Base-by-base conservation (phyloP, 805 yeast species). In the Candida maltosa region DNA sequence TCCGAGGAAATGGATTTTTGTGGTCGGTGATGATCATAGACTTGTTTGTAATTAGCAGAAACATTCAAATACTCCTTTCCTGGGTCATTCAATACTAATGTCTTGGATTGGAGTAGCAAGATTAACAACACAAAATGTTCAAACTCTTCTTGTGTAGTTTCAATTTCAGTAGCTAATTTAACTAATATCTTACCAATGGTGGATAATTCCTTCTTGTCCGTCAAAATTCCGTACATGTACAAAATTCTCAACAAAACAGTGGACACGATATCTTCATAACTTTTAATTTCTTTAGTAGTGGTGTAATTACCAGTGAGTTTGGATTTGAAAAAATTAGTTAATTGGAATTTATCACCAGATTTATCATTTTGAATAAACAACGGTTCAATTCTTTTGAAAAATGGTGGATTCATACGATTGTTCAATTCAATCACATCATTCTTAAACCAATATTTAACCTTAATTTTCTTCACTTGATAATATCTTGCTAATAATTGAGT, bases 401-500 rank as follows among this genome's bases (percentile, higher is more conserved):
- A 50, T 1, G 84, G 69, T 6, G 85, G 83, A 4, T 70, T 60
- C 30, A 73, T 48, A 46, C 82, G 70, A 45, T 75, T 79, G 14
- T 69, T 70, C 19, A 83, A 52, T 34, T 69, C 70, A 16, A 60
- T 46, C 35, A 28, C 48, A 39, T 62, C 53, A 43, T 77, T 70
- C 29, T 56, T 54, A 61, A 67, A 82, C 82, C 83, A 82, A 40
- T 62, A 74, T 12, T 62, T 54, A 17, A 73, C 74, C 29, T 69
- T 62, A 25, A 86, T 69, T 37, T 73, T 77, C 52, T 82, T 84
- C 40, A 75, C 81, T 54, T 89, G 97, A 55, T 79, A 87, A 59
- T 86, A 91, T 53, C 97, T 79, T 44, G 87, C 81, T 47, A 88
- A 71, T 17, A 81, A 74, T 46, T 77, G 80, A 11, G 94, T 77